Base-by-base conservation (phyloP, 2,329 filamentous ascomycete species). In the Neobulgaria alba region DNA sequence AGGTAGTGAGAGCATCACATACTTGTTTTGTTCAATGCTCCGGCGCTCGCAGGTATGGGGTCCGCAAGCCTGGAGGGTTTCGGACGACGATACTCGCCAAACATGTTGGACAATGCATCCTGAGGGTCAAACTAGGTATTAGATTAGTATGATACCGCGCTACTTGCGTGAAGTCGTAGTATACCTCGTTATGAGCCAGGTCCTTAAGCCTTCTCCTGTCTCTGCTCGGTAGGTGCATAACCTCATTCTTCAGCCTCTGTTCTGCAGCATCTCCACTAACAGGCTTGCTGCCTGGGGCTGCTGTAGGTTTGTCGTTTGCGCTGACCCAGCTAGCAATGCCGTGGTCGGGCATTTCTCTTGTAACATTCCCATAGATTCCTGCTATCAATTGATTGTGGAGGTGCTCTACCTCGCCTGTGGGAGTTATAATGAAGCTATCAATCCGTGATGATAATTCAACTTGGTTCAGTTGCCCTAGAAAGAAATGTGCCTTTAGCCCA, bases 21-120 rank as follows among this genome's bases (percentile, higher is more conserved):
- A 57, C 57, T 93, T 69, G 90, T 82, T 51, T 78, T 87, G 51
- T 85, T 88, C 33, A 90, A 71, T 8, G 82, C 82, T 19, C 78
- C 81, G 17, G 82, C 81, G 56, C 78, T 79, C 19, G 79, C 72
- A 18, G 82, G 79, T 7, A 78, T 73, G 42, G 85, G 75, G 20
- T 80, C 72, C 19, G 72, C 68, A 33, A 71, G 57, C 53, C 70
- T 72, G 39, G 46, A 21, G 29, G 14, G 12, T 35, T 61, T 58
- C 18, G 61, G 58, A 7, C 62, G 59, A 3, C 64, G 61, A 38
- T 52, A 46, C 33, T 59, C 57, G 17, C 52, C 52, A 43, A 59
- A 54, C n/a, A 60, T 50, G 46, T 49, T 56, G 4, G 56, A 45
- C 44, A 58, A 54, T 20, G 52, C 53, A 38, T 57, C 50, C 14